Evolutionary conservation across 306 rosid genomes (phyloP).

Genomic region (Dalbergia cultrata): DNA sequence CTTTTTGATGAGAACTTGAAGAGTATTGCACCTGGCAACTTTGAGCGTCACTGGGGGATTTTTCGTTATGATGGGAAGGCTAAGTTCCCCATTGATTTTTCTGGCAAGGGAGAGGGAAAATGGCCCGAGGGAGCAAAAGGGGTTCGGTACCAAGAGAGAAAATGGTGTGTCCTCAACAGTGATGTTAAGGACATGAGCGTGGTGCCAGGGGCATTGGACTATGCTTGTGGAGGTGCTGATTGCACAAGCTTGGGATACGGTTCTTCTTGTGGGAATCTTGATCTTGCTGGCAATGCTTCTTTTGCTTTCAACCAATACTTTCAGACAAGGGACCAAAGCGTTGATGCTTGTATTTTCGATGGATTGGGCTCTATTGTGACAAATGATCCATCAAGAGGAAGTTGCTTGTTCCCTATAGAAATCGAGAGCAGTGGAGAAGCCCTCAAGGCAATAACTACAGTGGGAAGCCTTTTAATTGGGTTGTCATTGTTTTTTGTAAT

Average conservation of each 20-base stretch:
- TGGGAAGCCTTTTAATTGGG: conserved; percentile 39
- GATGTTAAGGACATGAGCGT: conserved; percentile 20
- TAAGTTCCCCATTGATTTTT: conserved; percentile 70
- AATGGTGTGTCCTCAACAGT: conserved; percentile 64
- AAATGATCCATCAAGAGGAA: conserved; percentile 56
- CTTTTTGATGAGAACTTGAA: conserved; percentile 74
- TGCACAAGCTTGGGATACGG: conserved; percentile 64
- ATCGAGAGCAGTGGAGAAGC: conserved; percentile 52
- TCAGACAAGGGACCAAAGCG: conserved; percentile 67
- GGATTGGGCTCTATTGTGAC: conserved; percentile 60
- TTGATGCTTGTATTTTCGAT: conserved; percentile 66
- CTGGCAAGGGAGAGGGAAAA: conserved; percentile 54
- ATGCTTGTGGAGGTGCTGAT: conserved; percentile 69
- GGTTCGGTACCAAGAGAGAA: conserved; percentile 59
- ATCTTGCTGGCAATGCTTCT: conserved; percentile 43
- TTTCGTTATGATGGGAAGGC: conserved; percentile 68
- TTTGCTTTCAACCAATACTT: conserved; percentile 77
- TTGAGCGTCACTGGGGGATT: conserved; percentile 95
- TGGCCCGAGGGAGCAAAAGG: conserved; percentile 67
- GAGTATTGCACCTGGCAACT: conserved; percentile 68
- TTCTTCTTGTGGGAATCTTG: conserved; percentile 58
- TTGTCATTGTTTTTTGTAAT: conserved; percentile 41
- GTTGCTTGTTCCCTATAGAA: conserved; percentile 65
- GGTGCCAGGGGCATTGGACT: conserved; percentile 19
- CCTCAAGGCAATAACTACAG: conserved; percentile 11